phyloP scores from a whole-genome alignment of 768 basidiomycete genomes.

The Suillus alpinus region DNA sequence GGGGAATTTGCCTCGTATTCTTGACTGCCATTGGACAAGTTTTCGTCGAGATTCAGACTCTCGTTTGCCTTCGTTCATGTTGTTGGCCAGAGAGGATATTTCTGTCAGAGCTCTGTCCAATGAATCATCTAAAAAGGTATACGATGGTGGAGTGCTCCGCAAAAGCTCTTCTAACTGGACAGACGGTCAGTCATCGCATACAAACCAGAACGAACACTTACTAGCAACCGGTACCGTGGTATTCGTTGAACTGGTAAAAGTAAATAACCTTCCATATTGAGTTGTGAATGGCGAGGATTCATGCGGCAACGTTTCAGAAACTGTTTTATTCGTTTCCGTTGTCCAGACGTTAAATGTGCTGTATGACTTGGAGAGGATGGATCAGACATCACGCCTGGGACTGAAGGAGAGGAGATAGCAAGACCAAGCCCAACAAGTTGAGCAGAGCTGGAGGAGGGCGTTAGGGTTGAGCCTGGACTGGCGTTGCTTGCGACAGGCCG shows the following conservation, averaged over 20 bases:
- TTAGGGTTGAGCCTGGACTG: constrained; percentile 34
- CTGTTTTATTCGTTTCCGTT: constrained; percentile 82
- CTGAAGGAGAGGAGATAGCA: constrained; percentile 50
- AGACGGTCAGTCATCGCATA: background rate
- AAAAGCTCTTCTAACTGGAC: constrained; percentile 76
- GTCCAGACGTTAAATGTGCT: constrained; percentile 67
- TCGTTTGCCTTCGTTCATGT: constrained; percentile 98
- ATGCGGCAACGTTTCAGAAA: constrained; percentile 89
- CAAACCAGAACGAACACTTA: constrained; percentile 38
- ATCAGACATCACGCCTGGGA: constrained; percentile 42
- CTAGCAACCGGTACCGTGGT: constrained; percentile 92
- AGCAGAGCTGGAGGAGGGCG: constrained; percentile 59
- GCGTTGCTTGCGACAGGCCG: constrained; percentile 38
- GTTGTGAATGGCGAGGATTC: constrained; percentile 88
- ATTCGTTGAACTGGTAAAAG: constrained; percentile 95
- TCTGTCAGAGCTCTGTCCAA: constrained; percentile 83
- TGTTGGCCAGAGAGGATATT: constrained; percentile 84
- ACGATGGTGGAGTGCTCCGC: constrained; percentile 77
- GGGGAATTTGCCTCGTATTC: constrained; percentile 89
- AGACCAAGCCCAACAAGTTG: constrained; percentile 64
- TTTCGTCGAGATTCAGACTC: constrained; percentile 90
- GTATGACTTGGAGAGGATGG: constrained; percentile 39
- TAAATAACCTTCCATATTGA: constrained; percentile 91
- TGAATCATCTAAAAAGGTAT: constrained; percentile 75
- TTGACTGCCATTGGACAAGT: constrained; percentile 85